Evolutionary conservation across 2,329 filamentous ascomycete species (phyloP), one percentile per base, ranked within the genome.

Genomic region (Alternaria infectoria): DNA sequence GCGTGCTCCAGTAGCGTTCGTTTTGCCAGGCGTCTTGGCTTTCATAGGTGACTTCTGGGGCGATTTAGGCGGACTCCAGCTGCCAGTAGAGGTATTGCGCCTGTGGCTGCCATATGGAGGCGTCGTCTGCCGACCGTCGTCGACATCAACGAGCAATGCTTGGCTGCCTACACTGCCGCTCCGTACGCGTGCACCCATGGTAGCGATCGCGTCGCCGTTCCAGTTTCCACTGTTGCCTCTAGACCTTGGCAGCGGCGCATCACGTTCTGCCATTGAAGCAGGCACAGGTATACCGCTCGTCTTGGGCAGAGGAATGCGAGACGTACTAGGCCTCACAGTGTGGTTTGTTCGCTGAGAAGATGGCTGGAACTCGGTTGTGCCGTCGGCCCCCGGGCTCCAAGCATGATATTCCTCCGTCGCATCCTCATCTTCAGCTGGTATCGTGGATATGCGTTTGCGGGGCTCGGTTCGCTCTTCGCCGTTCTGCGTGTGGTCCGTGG

Each of bases 291-390:
- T 86, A 3, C 92, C 91, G 76, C 93, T 97, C 13, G 87, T 83
- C 72, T 93, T 94, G 28, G 93, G 89, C 40, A 98, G 86, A 1
- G 96, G 96, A 76, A 99, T 97, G 57, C 93, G 89, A 47, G 95
- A 97, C 4, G 87, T 83, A 81, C 87, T 82, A 28, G 83, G 82
- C 59, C 83, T 74, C 43, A 74, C 72, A 51, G 84, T 87, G 81
- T 86, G 91, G 74, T 77, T 85, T 67, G 67, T 68, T 69, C 71
- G 70, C 40, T 71, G 65, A 71, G 86, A 80, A 80, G 87, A 67
- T 28, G 77, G 74, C 9, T 81, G 77, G 59, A 76, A 78, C 28
- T 87, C 83, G 10, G 90, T 89, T 65, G 92, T 91, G 76, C 97
- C 93, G 70, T 94, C 92, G 19, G 49, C 49, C 2, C 92, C 87